phyloP scores from a whole-genome alignment of 768 basidiomycete species.

The Pisolithus orientalis region DNA sequence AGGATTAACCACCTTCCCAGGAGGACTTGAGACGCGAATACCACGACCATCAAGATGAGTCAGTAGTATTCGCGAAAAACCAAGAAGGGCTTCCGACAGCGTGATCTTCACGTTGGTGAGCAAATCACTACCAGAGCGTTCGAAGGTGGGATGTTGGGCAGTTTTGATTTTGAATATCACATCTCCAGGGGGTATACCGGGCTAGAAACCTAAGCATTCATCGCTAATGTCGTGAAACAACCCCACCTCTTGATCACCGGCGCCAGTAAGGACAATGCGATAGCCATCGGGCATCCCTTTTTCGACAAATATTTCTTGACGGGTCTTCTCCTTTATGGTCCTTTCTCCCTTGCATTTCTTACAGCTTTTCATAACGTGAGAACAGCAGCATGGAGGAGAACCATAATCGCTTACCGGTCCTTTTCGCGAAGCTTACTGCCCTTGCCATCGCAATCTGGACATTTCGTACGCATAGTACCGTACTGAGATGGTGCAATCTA shows the following conservation, averaged over 20 bases:
- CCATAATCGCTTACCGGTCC: conserved; percentile 51
- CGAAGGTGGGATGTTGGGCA: conserved; percentile 70
- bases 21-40: conserved; percentile 69
- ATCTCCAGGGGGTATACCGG: conserved; percentile 82
- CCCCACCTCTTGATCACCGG: conserved; percentile 82
- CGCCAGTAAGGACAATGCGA: conserved; percentile 83
- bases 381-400: not conserved
- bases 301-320: conserved; percentile 82
- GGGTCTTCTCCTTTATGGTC: conserved; percentile 80
- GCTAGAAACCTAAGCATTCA: conserved; percentile 41
- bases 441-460: conserved; percentile 62
- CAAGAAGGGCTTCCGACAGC: conserved; percentile 88
- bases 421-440: conserved; percentile 77
- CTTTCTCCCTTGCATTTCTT: conserved; percentile 92
- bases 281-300: conserved; percentile 82
- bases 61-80: conserved; percentile 88
- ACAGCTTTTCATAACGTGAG: conserved; percentile 48
- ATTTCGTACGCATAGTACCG: conserved; percentile 49
- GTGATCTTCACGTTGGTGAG: conserved; percentile 78
- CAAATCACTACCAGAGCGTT: conserved; percentile 77
- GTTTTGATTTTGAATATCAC: conserved; percentile 78
- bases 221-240: not conserved
- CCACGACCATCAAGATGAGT: conserved; percentile 93
- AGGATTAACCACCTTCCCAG: conserved; percentile 68
- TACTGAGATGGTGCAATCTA: conserved; percentile 42